Conservation (phyloP, 352 stramenopile species). For the Globisporangium camurandrum region DNA sequence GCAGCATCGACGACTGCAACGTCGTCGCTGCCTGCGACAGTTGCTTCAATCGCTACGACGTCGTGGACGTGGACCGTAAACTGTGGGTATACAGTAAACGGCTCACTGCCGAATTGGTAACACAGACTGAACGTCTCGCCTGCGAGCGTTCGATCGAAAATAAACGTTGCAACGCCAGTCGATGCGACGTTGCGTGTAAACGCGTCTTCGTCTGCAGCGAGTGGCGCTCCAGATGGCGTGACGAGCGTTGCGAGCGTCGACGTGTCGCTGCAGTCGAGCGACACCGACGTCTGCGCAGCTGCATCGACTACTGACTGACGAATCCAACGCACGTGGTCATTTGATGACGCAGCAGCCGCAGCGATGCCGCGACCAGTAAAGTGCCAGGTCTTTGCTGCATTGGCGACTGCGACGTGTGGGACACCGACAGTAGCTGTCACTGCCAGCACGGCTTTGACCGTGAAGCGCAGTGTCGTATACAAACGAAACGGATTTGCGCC, state of each 20-base stretch:
- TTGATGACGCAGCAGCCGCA: no score
- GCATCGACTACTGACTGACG: slow-evolving; percentile 25
- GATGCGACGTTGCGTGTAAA: slow-evolving; percentile 28
- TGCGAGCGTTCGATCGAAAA: slow-evolving; percentile 29
- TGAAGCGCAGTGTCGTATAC: slow-evolving; percentile 35
- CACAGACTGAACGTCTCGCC: slow-evolving; percentile 54
- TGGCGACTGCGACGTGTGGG: slow-evolving; percentile 30
- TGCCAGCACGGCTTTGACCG: slow-evolving; percentile 38
- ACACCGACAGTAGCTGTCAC: slow-evolving; percentile 26
- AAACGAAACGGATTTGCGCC: slow-evolving; percentile 61
- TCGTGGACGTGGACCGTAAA: slow-evolving; percentile 45
- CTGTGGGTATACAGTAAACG: slow-evolving; percentile 38
- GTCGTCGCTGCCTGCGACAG: slow-evolving; percentile 18
- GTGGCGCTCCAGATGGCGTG: not conserved
- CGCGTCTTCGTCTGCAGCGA: slow-evolving; percentile 28
- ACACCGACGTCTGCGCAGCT: slow-evolving; percentile 11
- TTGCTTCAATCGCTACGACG: slow-evolving; percentile 22
- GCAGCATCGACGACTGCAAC: slow-evolving; percentile 40
- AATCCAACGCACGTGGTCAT: slow-evolving; percentile 56
- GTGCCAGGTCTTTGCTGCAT: slow-evolving; percentile 45
- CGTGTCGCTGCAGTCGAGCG: slow-evolving; percentile 30
- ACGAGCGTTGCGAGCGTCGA: slow-evolving; percentile 28
- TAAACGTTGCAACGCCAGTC: slow-evolving; percentile 14
- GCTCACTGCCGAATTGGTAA: slow-evolving; percentile 65
- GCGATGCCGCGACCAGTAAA: slow-evolving; percentile 35